phyloP scores from a whole-genome alignment of 331 rosid species.

The Quercus tomentella region DNA sequence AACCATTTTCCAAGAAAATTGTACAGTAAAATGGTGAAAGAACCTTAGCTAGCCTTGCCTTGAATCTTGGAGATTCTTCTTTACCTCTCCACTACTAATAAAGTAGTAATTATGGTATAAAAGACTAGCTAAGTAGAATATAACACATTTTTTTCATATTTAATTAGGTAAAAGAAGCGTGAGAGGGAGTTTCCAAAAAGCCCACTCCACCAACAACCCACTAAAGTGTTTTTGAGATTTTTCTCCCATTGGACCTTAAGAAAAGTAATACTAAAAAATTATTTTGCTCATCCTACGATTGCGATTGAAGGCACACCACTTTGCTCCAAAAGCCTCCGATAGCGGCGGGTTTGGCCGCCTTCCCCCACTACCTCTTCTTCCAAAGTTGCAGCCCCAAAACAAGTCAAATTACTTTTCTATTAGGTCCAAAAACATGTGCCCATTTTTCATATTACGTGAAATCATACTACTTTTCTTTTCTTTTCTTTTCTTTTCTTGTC shows the following conservation, averaged over 20 bases:
- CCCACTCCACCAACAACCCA: neutral
- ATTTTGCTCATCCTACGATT: neutral
- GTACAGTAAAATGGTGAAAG: neutral
- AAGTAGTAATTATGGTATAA: neutral
- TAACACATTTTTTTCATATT: neutral
- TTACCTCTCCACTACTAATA: constrained; percentile 3
- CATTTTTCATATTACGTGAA: neutral
- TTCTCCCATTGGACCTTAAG: neutral
- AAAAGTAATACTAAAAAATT: neutral
- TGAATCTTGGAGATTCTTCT: constrained; percentile 29
- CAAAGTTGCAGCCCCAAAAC: neutral
- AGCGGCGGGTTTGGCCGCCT: neutral
- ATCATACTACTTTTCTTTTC: neutral
- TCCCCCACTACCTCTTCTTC: neutral
- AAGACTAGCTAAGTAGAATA: neutral
- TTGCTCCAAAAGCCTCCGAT: neutral
- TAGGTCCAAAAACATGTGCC: too few relatives aligned
- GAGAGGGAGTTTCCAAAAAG: neutral
- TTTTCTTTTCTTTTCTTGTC: neutral
- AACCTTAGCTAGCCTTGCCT: constrained; percentile 8
- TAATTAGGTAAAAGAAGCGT: neutral
- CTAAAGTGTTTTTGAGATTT: too few relatives aligned
- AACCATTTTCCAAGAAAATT: neutral
- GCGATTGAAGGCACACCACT: neutral
- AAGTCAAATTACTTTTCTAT: neutral